A percentile compares a stretch with the other conserved stretches of the same genome.
phyloP scores from a whole-genome alignment of 345 rosid genomes.

The Ailanthus altissimus region DNA sequence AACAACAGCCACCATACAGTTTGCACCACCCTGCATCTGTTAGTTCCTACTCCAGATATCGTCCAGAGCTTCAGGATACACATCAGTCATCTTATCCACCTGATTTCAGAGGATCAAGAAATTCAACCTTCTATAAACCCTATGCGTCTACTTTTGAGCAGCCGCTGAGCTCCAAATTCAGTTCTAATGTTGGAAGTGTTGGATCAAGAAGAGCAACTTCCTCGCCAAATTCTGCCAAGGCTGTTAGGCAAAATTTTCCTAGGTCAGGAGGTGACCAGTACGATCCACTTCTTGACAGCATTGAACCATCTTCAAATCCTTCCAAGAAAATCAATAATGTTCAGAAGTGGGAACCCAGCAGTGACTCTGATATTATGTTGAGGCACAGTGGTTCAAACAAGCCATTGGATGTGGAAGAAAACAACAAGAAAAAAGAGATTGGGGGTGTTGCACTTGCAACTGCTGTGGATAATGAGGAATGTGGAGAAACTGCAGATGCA shows the following conservation, averaged over 20 bases:
- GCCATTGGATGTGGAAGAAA: constrained; percentile 62
- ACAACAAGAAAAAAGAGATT: constrained; percentile 42
- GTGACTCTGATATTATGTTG: constrained; percentile 40
- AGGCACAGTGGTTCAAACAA: constrained; percentile 49
- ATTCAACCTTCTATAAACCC: constrained; percentile 38
- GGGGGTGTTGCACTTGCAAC: constrained; percentile 38
- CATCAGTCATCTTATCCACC: constrained; percentile 26
- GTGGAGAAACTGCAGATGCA: constrained; percentile 69
- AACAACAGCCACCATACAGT: constrained; percentile 30
- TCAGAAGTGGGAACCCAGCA: constrained; percentile 45
- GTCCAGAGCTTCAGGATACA: constrained; percentile 32
- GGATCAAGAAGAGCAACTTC: constrained; percentile 46
- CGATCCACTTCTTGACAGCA: constrained; percentile 87
- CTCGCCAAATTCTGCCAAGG: constrained; percentile 44
- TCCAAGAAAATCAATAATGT: constrained; percentile 38
- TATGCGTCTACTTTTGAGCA: constrained; percentile 52
- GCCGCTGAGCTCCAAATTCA: constrained; percentile 39
- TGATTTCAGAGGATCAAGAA: constrained; percentile 37
- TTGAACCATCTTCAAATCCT: constrained; percentile 58
- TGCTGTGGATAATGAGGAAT: constrained; percentile 55
- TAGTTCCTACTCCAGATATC: constrained; percentile 33
- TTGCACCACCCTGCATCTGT: constrained; percentile 24
- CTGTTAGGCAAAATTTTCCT: constrained; percentile 32
- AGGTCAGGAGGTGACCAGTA: constrained; percentile 57
- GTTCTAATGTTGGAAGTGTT: constrained; percentile 35